Conservation (phyloP, 2,329 filamentous ascomycete species). For the Phyllosticta citriasiana region DNA sequence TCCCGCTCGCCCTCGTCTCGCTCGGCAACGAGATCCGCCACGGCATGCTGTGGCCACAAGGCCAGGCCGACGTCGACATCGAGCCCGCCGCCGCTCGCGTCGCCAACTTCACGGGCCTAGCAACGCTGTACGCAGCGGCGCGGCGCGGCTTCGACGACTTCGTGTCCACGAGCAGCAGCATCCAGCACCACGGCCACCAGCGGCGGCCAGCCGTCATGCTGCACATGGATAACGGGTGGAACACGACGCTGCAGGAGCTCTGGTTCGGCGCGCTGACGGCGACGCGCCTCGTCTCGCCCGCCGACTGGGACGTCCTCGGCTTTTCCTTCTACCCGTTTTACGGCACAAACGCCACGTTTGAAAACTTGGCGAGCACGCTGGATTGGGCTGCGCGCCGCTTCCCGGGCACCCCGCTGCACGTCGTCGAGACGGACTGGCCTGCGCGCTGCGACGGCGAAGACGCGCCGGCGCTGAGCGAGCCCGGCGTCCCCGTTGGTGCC, state of each 20-base stretch:
- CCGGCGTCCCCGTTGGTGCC: constrained; percentile 53
- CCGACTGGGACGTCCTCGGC: constrained; percentile 62
- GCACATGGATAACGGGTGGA: constrained; percentile 65
- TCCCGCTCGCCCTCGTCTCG: constrained; percentile 52
- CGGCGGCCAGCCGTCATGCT: constrained; percentile 60
- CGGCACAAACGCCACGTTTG: constrained; percentile 47
- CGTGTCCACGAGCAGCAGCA: constrained; percentile 26
- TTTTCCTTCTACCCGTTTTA: constrained; percentile 69
- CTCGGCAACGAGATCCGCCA: constrained; percentile 65
- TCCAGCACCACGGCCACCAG: constrained; percentile 10
- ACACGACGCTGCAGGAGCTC: constrained; percentile 55
- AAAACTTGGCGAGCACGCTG: constrained; percentile 45
- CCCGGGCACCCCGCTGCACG: constrained; percentile 51
- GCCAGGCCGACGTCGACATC: constrained; percentile 30
- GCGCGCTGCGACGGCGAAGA: constrained; percentile 47
- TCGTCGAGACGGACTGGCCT: constrained; percentile 65
- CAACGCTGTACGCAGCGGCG: constrained; percentile 53
- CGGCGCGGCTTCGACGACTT: constrained; percentile 56
- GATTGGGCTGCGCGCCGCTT: constrained; percentile 51
- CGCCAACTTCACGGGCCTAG: constrained; percentile 45
- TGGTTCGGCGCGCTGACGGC: constrained; percentile 43
- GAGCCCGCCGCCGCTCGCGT: constrained; percentile 37
- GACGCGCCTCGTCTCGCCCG: constrained; percentile 38
- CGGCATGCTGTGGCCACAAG: constrained; percentile 58
- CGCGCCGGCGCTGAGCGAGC: constrained; percentile 39